Percentiles rank a stretch among this genome's conserved stretches.
Evolutionary conservation across 371 early-diverging fungal genomes (phyloP).

Genomic region (Rhizomucor miehei): DNA sequence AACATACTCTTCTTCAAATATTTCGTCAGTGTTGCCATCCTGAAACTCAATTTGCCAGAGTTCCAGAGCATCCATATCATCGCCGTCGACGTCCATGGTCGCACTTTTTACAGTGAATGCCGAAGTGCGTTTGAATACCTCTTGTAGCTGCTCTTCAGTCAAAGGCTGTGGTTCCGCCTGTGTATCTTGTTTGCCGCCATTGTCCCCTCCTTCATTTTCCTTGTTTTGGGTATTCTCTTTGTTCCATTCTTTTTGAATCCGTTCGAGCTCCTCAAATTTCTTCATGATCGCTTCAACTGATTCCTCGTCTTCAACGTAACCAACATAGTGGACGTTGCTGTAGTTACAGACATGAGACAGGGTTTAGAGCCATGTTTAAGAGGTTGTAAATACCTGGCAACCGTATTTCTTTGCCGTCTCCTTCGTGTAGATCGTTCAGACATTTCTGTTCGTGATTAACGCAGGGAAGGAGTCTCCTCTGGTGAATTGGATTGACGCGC

Average conservation of each 20-base stretch:
- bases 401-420: slow-evolving; percentile 30
- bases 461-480: too few species aligned
- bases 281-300: slow-evolving; percentile 95
- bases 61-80: slow-evolving; percentile 74
- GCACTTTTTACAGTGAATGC: slow-evolving; percentile 84
- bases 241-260: slow-evolving; percentile 78
- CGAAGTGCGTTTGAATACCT: slow-evolving; percentile 86
- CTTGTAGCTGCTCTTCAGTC: slow-evolving; percentile 81
- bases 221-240: slow-evolving; percentile 17
- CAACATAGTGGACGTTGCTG: slow-evolving; percentile 89
- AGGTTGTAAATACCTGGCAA: slow-evolving; percentile 24
- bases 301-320: slow-evolving; percentile 94
- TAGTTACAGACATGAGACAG: background rate
- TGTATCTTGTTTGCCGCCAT: slow-evolving; percentile 3
- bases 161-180: slow-evolving; percentile 31
- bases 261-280: slow-evolving; percentile 92
- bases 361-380: too few species aligned
- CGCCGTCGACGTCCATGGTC: slow-evolving; percentile 54
- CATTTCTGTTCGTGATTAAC: slow-evolving; percentile 15
- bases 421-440: slow-evolving; percentile 46
- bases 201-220: slow-evolving; percentile 2
- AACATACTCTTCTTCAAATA: slow-evolving; percentile 79
- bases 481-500: too few species aligned
- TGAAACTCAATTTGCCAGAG: slow-evolving; percentile 74
- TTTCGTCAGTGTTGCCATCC: slow-evolving; percentile 63